These are phyloP conservation scores for Apophysomyces variabilis DNA, from an alignment of 371 early-diverging fungal genomes.

Conservation along the genomic window DNA sequence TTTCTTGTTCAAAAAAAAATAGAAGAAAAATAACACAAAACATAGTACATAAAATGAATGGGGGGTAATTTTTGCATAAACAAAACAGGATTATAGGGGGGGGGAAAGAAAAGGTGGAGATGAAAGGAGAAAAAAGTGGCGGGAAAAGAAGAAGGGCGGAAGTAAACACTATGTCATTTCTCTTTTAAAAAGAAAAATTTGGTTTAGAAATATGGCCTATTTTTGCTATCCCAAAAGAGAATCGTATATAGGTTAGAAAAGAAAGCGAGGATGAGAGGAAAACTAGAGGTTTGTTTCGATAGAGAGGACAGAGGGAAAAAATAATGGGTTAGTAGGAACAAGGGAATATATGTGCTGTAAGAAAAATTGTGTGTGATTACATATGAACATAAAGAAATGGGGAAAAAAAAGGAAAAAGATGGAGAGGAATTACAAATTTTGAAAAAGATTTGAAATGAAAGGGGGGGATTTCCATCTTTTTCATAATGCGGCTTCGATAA, in stretches of 20 bases:
- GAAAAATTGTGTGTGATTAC: background rate
- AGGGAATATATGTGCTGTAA: too few species aligned
- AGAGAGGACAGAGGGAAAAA: background rate
- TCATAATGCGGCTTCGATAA: slow-evolving; percentile 8
- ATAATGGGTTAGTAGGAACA: background rate
- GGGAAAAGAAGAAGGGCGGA: background rate
- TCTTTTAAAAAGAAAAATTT: background rate
- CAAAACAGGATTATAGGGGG: background rate
- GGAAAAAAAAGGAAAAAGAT: too few species aligned
- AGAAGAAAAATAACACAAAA: too few species aligned
- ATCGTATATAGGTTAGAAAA: slow-evolving; percentile 4
- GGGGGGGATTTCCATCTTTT: background rate
- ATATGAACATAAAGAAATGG: background rate
- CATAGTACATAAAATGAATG: background rate
- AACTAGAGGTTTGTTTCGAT: background rate
- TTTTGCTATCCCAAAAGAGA: slow-evolving; percentile 3
- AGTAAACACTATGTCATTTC: background rate
- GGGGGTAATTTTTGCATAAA: background rate
- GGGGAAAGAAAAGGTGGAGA: background rate
- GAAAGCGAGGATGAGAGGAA: background rate
- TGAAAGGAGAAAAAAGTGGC: too few species aligned
- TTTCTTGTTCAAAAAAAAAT: too few species aligned
- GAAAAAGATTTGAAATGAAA: background rate
- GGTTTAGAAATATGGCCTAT: background rate
- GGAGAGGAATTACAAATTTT: too few species aligned